Base-by-base conservation (phyloP, 305 asterid species). In the Ruellia speciosa region DNA sequence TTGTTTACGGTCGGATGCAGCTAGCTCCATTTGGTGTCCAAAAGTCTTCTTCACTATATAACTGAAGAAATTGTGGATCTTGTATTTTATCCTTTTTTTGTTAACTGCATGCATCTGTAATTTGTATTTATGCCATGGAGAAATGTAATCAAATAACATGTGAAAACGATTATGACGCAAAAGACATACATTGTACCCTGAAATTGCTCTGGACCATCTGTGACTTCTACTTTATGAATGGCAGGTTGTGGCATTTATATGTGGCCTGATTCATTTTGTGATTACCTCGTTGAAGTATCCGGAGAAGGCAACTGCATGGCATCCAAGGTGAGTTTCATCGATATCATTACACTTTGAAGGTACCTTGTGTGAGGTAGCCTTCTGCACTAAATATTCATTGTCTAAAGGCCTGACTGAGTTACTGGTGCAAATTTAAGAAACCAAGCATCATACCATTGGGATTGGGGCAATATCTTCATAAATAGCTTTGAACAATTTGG, bases 181-280 rank as follows among this genome's bases (percentile, higher is more conserved):
- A 2, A 24, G 31, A 24, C 31, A 3, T 39, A 39, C 10, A 7
- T 39, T 39, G 4, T 39, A 3, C 45, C 10, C 10, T 3, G 50
- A 46, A 46, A 52, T 61, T 49, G 51, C 65, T 39, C 60, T 39
- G 45, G 45, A 48, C 17, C 57, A 9, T 49, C 49, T 39, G 3
- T 54, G 48, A 45, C 45, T 34, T 49, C 52, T 34, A 57, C 64
- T 40, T 60, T 64, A 34, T 73, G 66, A 33, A 59, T 34, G 77
- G 68, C 94, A 90, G 97, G 80, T 70, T 53, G 92, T 90, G 72
- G 96, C 97, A 50, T 83, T 83, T 76, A 72, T 80, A 60, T 90
- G 95, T 74, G 93, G 96, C 62, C 20, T 73, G 70, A 75, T 90
- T 70, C 87, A 85, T 74, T 81, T 78, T 77, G 83, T 76, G 64